Conservation (phyloP, 306 rosid genomes). For the Vigna angularis region DNA sequence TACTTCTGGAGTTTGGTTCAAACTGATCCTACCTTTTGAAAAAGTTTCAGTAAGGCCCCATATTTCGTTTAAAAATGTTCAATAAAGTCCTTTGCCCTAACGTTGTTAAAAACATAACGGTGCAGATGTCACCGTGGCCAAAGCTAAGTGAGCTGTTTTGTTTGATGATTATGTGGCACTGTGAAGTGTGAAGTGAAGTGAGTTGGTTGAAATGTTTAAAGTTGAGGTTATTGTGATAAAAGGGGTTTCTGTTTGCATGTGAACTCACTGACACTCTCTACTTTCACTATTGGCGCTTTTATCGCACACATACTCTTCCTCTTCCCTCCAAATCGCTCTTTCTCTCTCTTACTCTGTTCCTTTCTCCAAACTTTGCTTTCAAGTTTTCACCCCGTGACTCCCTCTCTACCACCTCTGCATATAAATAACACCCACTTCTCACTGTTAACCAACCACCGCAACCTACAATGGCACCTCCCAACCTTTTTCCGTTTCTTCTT, state of each 20-base stretch:
- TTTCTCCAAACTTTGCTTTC: slow-evolving; percentile 44
- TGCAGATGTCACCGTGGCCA: too few relatives aligned
- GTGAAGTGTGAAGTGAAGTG: too few relatives aligned
- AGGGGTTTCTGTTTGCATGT: slow-evolving; percentile 45
- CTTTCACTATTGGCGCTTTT: slow-evolving; percentile 49
- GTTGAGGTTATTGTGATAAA: too few relatives aligned
- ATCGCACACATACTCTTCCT: slow-evolving; percentile 5
- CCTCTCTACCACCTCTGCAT: neutral
- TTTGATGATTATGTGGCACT: too few relatives aligned
- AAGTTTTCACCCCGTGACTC: slow-evolving; percentile 62
- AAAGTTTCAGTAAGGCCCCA: too few relatives aligned
- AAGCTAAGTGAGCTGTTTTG: too few relatives aligned
- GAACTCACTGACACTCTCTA: slow-evolving; percentile 46
- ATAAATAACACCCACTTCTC: neutral
- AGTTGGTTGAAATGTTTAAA: too few relatives aligned
- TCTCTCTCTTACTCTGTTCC: neutral
- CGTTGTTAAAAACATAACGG: too few relatives aligned
- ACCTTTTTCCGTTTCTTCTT: neutral
- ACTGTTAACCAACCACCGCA: neutral
- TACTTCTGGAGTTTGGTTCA: too few relatives aligned
- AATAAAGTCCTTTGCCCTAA: too few relatives aligned
- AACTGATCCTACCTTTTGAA: too few relatives aligned
- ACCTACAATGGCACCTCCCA: slow-evolving; percentile 35
- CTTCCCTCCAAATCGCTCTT: slow-evolving; percentile 44
- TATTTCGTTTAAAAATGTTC: too few relatives aligned